A percentile compares a stretch with the other conserved stretches of the same genome.
Conservation (phyloP, 179 eudicot species). For the Carnegiea gigantea region DNA sequence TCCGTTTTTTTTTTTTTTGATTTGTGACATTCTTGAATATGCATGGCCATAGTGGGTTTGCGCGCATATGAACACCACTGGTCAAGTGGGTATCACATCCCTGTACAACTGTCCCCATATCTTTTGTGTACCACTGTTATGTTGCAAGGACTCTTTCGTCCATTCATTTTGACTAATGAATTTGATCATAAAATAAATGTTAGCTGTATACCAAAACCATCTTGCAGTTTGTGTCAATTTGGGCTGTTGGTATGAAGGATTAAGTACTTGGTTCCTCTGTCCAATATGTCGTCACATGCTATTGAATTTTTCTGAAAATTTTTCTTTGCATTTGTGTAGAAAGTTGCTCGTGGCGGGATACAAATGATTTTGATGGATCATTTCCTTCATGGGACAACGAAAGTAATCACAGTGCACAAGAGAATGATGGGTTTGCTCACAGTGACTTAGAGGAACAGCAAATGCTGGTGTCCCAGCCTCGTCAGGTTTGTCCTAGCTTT, state of each 20-base stretch:
- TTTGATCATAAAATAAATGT: neutral
- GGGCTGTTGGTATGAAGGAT: neutral
- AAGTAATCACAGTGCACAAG: constrained; percentile 22
- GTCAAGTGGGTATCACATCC: neutral
- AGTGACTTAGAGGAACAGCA: constrained; percentile 27
- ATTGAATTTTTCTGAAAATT: neutral
- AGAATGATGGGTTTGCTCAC: constrained; percentile 25
- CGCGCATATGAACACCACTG: no score
- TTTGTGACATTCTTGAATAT: no score
- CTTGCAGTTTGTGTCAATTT: neutral
- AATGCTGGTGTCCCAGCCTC: constrained; percentile 34
- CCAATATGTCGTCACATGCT: neutral
- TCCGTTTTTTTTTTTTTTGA: no score
- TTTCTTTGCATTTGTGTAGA: constrained; percentile 8
- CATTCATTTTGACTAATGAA: neutral
- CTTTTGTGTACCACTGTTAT: neutral
- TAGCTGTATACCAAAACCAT: no score
- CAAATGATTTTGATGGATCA: constrained; percentile 13
- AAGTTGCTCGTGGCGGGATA: constrained; percentile 17
- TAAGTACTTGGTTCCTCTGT: neutral
- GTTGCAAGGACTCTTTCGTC: neutral
- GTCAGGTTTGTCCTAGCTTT: constrained; percentile 26
- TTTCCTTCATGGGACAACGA: constrained; percentile 30
- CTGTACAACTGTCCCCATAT: neutral
- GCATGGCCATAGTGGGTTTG: no score